Base-by-base conservation (phyloP, 1,139 yeast genomes). In the Candida pseudoviswanathii region DNA sequence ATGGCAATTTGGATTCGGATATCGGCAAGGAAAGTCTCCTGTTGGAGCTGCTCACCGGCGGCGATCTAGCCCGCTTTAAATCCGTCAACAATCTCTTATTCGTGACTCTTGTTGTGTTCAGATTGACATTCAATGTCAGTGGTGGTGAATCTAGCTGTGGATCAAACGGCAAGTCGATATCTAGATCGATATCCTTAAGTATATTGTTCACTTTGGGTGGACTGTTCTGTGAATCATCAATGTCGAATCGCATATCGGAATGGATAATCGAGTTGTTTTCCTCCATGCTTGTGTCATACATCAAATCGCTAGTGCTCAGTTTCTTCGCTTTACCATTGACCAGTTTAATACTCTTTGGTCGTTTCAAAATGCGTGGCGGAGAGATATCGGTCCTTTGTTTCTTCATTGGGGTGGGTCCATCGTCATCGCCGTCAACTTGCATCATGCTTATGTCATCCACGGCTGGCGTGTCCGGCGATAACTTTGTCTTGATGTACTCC, bases 131-230 rank as follows among this genome's bases (percentile, higher is more conserved):
- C 25, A 44, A 25, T 27, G 26, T 9, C 16, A 43, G 51, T 0
- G 76, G 72, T 3, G 77, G 77, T 3, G 76, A 66, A 37, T 64
- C 67, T 4, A 69, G 54, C 7, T 56, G 51, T 0, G 73, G 68
- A 51, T 71, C 68, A 50, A 68, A 68, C 34, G 59, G 57, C 5
- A 72, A 49, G 45, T 66, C 74, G 22, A 69, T 55, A 3, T 69
- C 72, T 5, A 37, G 26, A 45, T 52, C 58, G 10, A 57, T 53
- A 9, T 56, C 52, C 21, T 44, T 45, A 11, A 47, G 43, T 9
- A 51, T 51, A 37, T 51, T 50, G 8, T 47, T 47, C n/a, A 34
- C 32, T 31, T 41, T 41, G 9, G 45, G 39, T 42, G 45, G 44
- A 40, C 6, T 32, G 22, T 4, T 45, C 25, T 54, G 54, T 5